A percentile compares a stretch with the other conserved stretches of the same genome.
Evolutionary conservation across 768 basidiomycete genomes (phyloP).

Genomic region (Leccinum aurantiacum): DNA sequence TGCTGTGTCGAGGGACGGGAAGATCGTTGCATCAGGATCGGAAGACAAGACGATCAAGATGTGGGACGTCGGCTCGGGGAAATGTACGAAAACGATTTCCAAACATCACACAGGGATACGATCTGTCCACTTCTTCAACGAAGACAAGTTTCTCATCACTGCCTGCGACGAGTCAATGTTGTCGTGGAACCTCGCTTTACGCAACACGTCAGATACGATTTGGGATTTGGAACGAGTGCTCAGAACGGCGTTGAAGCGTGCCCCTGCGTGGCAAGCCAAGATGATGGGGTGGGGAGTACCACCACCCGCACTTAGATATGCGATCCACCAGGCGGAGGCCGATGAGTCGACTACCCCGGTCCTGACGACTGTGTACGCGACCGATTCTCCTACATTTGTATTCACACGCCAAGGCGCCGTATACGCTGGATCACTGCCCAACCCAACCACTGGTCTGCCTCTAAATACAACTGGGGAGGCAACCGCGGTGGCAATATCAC

Average conservation of each 20-base stretch:
- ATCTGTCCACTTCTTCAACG: constrained; percentile 15
- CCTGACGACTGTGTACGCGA: neutral
- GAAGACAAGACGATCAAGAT: constrained; percentile 25
- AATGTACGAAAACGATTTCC: constrained; percentile 13
- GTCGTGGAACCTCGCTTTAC: constrained; percentile 10
- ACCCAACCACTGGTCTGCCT: neutral
- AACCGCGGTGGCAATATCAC: constrained; percentile 16
- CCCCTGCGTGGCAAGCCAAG: constrained; percentile 6
- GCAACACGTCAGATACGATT: constrained; percentile 1
- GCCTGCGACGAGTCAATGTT: constrained; percentile 7
- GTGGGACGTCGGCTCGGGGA: constrained; percentile 23
- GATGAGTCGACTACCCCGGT: neutral
- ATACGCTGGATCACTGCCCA: neutral
- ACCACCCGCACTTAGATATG: neutral
- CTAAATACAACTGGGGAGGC: neutral
- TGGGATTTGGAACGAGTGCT: neutral
- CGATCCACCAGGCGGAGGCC: neutral
- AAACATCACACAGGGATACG: constrained; percentile 14
- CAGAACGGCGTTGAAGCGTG: neutral
- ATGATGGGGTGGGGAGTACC: constrained; percentile 10
- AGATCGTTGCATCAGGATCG: constrained; percentile 22
- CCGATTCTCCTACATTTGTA: constrained; percentile 5
- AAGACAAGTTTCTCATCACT: constrained; percentile 10
- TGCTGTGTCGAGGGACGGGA: constrained; percentile 22
- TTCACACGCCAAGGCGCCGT: neutral